A percentile compares a stretch with the other conserved stretches of the same genome.
phyloP scores from a whole-genome alignment of 2,329 filamentous ascomycete genomes.

The Alternaria novae-zelandiae region DNA sequence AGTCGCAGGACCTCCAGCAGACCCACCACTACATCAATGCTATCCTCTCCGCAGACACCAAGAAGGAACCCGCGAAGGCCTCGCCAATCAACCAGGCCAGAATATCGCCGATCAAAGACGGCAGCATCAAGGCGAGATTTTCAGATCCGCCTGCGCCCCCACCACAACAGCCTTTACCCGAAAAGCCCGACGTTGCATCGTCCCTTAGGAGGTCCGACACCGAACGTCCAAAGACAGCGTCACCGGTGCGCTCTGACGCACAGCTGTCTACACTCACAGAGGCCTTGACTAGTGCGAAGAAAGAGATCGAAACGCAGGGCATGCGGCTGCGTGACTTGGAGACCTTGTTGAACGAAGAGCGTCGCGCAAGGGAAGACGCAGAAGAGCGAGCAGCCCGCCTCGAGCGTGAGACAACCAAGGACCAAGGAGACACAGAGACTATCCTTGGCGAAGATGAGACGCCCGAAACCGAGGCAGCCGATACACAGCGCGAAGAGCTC shows the following conservation, averaged over 20 bases:
- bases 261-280: constrained; percentile 87
- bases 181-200: constrained; percentile 78
- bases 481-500: constrained; percentile 22
- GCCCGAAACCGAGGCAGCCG: constrained; percentile 13
- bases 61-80: constrained; percentile 58
- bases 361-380: constrained; percentile 79
- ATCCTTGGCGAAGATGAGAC: constrained; percentile 26
- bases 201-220: constrained; percentile 78
- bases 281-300: constrained; percentile 80
- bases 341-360: constrained; percentile 76
- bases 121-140: constrained; percentile 74
- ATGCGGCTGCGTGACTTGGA: constrained; percentile 83
- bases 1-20: constrained; percentile 82
- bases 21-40: constrained; percentile 82
- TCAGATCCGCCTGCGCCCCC: constrained; percentile 93
- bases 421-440: constrained; percentile 40
- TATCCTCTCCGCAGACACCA: constrained; percentile 74
- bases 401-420: constrained; percentile 64
- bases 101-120: constrained; percentile 65
- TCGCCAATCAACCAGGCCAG: constrained; percentile 51
- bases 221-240: constrained; percentile 71
- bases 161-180: constrained; percentile 88
- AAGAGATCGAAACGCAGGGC: constrained; percentile 84
- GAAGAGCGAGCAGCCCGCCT: constrained; percentile 80
- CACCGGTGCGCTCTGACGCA: constrained; percentile 68